Base-by-base conservation (phyloP, 148 eudicot genomes). In the Persicaria maculosa region DNA sequence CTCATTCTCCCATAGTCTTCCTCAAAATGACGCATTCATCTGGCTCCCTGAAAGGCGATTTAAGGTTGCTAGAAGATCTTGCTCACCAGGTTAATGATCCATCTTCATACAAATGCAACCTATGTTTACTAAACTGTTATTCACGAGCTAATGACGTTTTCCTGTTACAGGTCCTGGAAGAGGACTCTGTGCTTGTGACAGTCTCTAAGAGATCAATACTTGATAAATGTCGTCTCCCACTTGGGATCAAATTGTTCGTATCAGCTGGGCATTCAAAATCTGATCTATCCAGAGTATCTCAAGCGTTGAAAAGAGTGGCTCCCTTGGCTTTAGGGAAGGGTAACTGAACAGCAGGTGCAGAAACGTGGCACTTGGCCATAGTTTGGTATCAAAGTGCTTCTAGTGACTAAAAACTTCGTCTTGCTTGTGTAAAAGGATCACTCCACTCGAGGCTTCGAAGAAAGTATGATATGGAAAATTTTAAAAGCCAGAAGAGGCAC, bases 201-300 rank as follows among this genome's bases (percentile, higher is more conserved):
- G 80, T 85, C 78, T 87, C 97, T 11, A 95, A 85, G 79, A 83
- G 89, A 80, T 92, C 98, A 4, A 82, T 81, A 4, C 82, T 90
- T 31, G 98, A 95, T 82, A 92, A 81, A 77, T 95, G 97, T 68
- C 86, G 79, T 53, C 74, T 95, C 46, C 93, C 97, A 14, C 79
- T 83, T 22, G 97, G 96, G 59, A 83, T 95, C 50, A 87, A 85
- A 84, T 74, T 92, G 69, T 90, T 85, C 69, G 88, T 92, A 62
- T 95, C 98, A 4, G 93, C 93, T 74, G 97, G 81, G 40, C 98
- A 95, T 79, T 84, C 96, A 9, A 88, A 95, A 74, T 77, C 88
- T 72, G 98, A 95, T 85, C 72, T 95, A 76, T 72, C 46, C 25
- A 85, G 84, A 85, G 91, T 84, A 40, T 84, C 83, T 72, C 83